These are phyloP conservation scores for Zangia roseola DNA, from an alignment of 768 basidiomycete genomes.

Conservation along the genomic window DNA sequence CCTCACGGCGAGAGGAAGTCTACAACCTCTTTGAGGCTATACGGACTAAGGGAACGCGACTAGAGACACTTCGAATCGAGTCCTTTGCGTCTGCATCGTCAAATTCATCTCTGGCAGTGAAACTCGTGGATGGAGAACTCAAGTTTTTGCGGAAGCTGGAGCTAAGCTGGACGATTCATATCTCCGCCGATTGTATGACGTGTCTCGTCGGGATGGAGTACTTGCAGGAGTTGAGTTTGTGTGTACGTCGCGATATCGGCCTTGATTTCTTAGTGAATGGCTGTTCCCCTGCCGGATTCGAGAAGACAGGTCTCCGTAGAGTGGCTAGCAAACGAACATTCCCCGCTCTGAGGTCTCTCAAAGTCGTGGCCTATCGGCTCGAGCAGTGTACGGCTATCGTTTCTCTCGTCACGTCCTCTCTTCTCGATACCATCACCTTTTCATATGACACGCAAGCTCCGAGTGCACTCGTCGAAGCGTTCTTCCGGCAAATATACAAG, in stretches of 20 bases:
- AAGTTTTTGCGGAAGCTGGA: conserved; percentile 22
- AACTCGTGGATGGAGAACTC: conserved; percentile 15
- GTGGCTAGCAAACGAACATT: conserved; percentile 13
- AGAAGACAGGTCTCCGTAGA: not conserved
- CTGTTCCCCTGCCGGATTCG: not conserved
- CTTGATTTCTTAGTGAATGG: conserved; percentile 11
- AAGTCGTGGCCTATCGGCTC: conserved; percentile 24
- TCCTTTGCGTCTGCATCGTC: conserved; percentile 19
- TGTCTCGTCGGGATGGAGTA: conserved; percentile 21
- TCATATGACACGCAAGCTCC: conserved; percentile 29
- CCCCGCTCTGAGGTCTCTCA: conserved; percentile 23
- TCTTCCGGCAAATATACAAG: conserved; percentile 22
- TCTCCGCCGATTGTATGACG: conserved; percentile 23
- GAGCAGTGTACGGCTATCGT: conserved; percentile 29
- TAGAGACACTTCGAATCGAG: conserved; percentile 21
- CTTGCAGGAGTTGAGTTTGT: conserved; percentile 24
- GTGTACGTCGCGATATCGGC: conserved; percentile 18
- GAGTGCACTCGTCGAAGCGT: conserved; percentile 16
- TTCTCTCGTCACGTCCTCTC: conserved; percentile 22
- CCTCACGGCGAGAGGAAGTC: conserved; percentile 16
- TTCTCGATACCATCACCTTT: conserved; percentile 22
- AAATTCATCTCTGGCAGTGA: conserved; percentile 14
- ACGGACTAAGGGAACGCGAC: conserved; percentile 15
- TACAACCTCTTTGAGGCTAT: conserved; percentile 24
- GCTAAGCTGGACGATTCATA: conserved; percentile 22